A percentile compares a stretch with the other conserved stretches of the same genome.
Conservation (phyloP, 306 rosid species). For the Benincasa hispida region DNA sequence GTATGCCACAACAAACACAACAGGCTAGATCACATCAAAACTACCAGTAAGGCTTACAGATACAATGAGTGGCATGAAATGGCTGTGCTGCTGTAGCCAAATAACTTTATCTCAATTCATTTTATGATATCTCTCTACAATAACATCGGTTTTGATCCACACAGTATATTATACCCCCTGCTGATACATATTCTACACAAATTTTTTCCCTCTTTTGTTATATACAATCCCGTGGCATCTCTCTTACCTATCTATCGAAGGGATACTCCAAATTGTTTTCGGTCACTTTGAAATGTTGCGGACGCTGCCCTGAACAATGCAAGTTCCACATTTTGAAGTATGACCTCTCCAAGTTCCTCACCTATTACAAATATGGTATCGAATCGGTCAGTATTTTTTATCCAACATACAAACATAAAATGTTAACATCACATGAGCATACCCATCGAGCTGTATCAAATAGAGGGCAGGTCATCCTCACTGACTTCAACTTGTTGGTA, state of each 20-base stretch:
- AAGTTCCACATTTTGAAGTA: conserved; percentile 45
- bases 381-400: no score
- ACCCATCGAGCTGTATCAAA: conserved; percentile 97
- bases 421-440: neutral
- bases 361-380: conserved; percentile 13
- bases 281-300: conserved; percentile 34
- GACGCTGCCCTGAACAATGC: conserved; percentile 30
- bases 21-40: neutral
- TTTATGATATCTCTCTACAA: neutral
- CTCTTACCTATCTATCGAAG: conserved; percentile 17
- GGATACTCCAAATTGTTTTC: conserved; percentile 31
- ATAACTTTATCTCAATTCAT: neutral
- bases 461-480: conserved; percentile 77
- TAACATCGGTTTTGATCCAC: neutral
- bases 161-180: neutral
- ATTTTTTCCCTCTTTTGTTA: conserved; percentile 8
- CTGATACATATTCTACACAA: neutral
- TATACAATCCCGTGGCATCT: conserved; percentile 25
- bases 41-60: neutral
- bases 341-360: conserved; percentile 32
- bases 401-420: neutral
- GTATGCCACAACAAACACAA: neutral
- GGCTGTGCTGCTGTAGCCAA: neutral
- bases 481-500: conserved; percentile 63
- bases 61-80: neutral